Percentiles rank a stretch among this genome's conserved stretches.
These are phyloP conservation scores for Exophiala oligosperma DNA, from an alignment of 2,329 filamentous ascomycete species.

Conservation along the genomic window DNA sequence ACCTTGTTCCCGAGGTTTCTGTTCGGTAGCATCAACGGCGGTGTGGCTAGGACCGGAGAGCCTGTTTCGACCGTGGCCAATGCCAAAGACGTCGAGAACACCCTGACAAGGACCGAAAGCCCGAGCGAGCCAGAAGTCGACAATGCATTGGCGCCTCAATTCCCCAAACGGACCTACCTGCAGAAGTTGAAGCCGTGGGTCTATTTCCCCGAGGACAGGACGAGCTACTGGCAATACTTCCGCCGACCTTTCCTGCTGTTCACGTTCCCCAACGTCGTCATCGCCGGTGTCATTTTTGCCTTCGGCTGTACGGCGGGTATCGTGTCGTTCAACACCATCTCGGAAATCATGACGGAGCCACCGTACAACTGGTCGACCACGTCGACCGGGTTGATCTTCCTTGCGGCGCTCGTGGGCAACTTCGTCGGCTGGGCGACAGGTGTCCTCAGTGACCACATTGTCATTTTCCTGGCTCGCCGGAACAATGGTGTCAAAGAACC, in stretches of 20 bases:
- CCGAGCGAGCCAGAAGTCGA: conserved; percentile 28
- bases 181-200: conserved; percentile 29
- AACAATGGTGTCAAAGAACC: conserved; percentile 30
- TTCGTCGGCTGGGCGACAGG: conserved; percentile 27
- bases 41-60: background rate
- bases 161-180: conserved; percentile 30
- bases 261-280: conserved; percentile 41
- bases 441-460: conserved; percentile 27
- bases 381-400: conserved; percentile 32
- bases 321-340: conserved; percentile 38
- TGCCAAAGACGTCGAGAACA: background rate
- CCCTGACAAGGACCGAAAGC: conserved; percentile 1
- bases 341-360: conserved; percentile 31
- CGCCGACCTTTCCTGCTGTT: conserved; percentile 42
- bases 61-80: background rate
- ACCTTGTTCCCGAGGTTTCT: conserved; percentile 27
- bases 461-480: conserved; percentile 26
- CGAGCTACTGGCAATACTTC: conserved; percentile 41
- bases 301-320: conserved; percentile 44
- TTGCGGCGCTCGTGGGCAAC: conserved; percentile 33
- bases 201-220: conserved; percentile 35
- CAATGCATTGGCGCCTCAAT: conserved; percentile 16
- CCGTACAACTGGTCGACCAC: conserved; percentile 35
- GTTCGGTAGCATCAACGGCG: conserved; percentile 27
- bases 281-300: conserved; percentile 42